Base-by-base conservation (phyloP, 2,329 filamentous ascomycete species). In the Pseudogymnoascus sp. region DNA sequence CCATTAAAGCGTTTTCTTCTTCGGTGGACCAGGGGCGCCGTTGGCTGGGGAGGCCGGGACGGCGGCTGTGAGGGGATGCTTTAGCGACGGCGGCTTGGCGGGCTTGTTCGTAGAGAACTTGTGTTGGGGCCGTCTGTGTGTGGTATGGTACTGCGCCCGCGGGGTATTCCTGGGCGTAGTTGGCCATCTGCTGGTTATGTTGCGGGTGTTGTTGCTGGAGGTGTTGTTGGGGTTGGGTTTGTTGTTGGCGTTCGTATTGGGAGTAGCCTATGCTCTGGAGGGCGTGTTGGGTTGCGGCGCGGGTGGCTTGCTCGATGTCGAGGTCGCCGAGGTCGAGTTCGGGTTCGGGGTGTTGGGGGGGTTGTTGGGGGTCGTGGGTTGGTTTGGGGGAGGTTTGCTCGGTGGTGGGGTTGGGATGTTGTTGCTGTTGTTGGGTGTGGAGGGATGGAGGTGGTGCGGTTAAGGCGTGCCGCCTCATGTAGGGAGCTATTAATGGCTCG, bases 1-100 rank as follows among this genome's bases (percentile, higher is more conserved):
- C 85, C 88, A 96, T 93, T 16, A 96, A 80, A 0, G 92, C 91
- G 74, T 92, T 91, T 73, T 96, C 92, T 75, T 96, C 92, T 67
- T 95, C 90, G 3, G 89, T 86, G 0, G 88, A 91, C 92, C 92
- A 96, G 0, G 92, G 91, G 29, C 92, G 84, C 34, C 92, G 83
- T 69, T 83, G 80, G 62, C 78, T 83, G 4, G 81, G 82, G 10
- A 80, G 73, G 8, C 81, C 81, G 0, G 80, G 78, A 64, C 81
- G 78, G 60, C 80, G 79, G 64, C 76, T 78, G 60, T 77, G 80
- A 1, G 82, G 79, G 2, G 81, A 81, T n/a, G 80, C 77, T 69
- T 83, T 83, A 1, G 81, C 77, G 6, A 80, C 80, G 8, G 82
- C 81, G 5, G 80, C 81, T 71, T 80, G 77, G 51, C 82, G 79